Evolutionary conservation across 2,329 filamentous ascomycete species (phyloP), one percentile per base, ranked within the genome.

Genomic region (Hyphodiscus sp.): DNA sequence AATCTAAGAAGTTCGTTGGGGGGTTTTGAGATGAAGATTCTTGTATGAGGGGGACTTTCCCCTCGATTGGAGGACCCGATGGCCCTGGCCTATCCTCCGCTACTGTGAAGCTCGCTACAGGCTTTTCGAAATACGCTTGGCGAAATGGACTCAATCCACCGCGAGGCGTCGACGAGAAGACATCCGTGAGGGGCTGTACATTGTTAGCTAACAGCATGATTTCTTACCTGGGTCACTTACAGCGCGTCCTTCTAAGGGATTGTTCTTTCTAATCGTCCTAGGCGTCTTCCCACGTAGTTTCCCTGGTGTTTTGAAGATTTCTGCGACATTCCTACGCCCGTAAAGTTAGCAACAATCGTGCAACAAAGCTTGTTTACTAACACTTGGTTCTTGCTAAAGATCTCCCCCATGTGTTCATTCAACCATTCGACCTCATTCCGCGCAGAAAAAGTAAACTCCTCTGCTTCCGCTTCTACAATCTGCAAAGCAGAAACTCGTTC

Each of bases 341-440:
- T 13, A 20, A 38, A 44, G 49, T 65, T 45, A 65, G 60, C 41
- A 48, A 8, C 19, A 33, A 33, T 54, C 29, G 29, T 53, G 47
- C 33, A 45, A n/a, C 33, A 44, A 56, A 41, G 50, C 51, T 53
- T 61, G 60, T 65, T 63, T 60, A 79, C 87, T 66, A 81, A 96
- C 94, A 91, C 82, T 72, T 91, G 83, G 67, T 91, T 87, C 63
- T 86, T 84, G 65, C 85, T 86, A 69, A 97, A 95, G 66, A 99
- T 89, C 59, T 95, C 90, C 48, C 83, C 83, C 92, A 99, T 96
- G 70, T 99, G 94, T 73, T 97, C 94, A 67, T 99, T 97, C 64
- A 99, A 77, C 94, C 94, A 99, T 69, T 97, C 91, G 66, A 97
- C 76, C 70, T 99, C 94, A 72, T 97, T 95, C 54, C 89, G 83